A percentile compares a stretch with the other conserved stretches of the same genome.
Conservation (phyloP, 2,329 filamentous ascomycete species). For the Oidium heveae region DNA sequence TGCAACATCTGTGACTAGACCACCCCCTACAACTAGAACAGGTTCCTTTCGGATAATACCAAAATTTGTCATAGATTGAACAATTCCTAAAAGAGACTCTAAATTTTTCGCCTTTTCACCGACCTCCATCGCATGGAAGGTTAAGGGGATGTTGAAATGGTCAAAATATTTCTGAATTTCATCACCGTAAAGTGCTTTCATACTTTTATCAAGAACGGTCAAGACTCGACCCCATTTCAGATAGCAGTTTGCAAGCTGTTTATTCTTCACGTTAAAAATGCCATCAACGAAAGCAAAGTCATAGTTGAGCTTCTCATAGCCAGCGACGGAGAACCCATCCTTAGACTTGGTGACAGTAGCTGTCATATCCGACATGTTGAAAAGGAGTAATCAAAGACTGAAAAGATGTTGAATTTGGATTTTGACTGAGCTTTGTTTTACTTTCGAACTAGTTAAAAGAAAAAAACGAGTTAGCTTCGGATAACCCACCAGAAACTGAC, state of each 20-base stretch:
- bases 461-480: too few species aligned
- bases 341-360: too few species aligned
- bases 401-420: too few species aligned
- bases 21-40: conserved; percentile 39
- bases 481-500: too few species aligned
- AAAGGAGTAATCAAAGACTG: too few species aligned
- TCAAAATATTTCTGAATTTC: conserved; percentile 43
- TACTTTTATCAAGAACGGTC: conserved; percentile 46
- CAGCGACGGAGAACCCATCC: too few species aligned
- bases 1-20: conserved; percentile 47
- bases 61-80: conserved; percentile 51
- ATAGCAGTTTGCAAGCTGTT: conserved; percentile 12
- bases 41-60: conserved; percentile 44
- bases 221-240: conserved; percentile 37
- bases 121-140: conserved; percentile 48
- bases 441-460: too few species aligned
- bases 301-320: too few species aligned
- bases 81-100: conserved; percentile 40
- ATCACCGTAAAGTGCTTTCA: conserved; percentile 40
- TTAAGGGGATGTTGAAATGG: conserved; percentile 33
- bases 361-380: too few species aligned
- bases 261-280: too few species aligned
- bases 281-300: too few species aligned
- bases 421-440: too few species aligned
- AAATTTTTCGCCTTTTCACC: conserved; percentile 54